Percentiles rank a stretch among this genome's conserved stretches.
Conservation (phyloP, 2,329 filamentous ascomycete species). For the Sarocladium kiliense region DNA sequence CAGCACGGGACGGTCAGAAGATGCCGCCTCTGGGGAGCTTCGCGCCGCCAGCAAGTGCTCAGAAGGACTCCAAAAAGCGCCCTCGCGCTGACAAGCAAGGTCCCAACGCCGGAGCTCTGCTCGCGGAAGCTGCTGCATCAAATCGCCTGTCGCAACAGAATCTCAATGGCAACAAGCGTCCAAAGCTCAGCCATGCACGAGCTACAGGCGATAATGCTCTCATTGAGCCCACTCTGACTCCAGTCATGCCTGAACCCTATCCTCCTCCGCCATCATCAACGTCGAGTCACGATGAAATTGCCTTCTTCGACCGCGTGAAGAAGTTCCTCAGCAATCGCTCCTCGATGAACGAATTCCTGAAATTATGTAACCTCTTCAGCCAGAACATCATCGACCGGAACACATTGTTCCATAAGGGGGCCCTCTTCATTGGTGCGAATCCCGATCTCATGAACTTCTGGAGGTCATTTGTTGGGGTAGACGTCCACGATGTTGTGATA, state of each 20-base stretch:
- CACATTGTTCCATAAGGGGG: conserved; percentile 75
- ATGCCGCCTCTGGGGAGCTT: conserved; percentile 96
- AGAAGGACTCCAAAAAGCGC: conserved; percentile 88
- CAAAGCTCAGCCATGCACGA: conserved; percentile 69
- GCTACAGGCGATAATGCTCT: conserved; percentile 48
- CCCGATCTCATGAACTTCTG: conserved; percentile 86
- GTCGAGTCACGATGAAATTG: conserved; percentile 79
- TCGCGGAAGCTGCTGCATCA: conserved; percentile 36
- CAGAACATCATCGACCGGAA: conserved; percentile 87
- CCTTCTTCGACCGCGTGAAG: conserved; percentile 94
- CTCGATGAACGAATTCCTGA: conserved; percentile 91
- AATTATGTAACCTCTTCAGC: conserved; percentile 92
- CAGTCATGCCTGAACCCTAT: conserved; percentile 81
- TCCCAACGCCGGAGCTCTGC: conserved; percentile 41
- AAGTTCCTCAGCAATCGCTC: conserved; percentile 93
- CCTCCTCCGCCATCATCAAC: conserved; percentile 67
- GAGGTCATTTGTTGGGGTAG: conserved; percentile 75
- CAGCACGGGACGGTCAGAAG: conserved; percentile 59
- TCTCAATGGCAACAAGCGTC: conserved; percentile 52
- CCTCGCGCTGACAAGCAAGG: conserved; percentile 56
- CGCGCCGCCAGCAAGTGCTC: conserved; percentile 72
- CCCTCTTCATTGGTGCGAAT: conserved; percentile 81
- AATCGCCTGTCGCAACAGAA: conserved; percentile 24
- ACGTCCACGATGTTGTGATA: conserved; percentile 70
- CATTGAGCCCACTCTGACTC: conserved; percentile 82